Percentiles rank a stretch among this genome's conserved stretches.
These are phyloP conservation scores for Nakazawaea peltata DNA, from an alignment of 805 yeast genomes.

Conservation along the genomic window DNA sequence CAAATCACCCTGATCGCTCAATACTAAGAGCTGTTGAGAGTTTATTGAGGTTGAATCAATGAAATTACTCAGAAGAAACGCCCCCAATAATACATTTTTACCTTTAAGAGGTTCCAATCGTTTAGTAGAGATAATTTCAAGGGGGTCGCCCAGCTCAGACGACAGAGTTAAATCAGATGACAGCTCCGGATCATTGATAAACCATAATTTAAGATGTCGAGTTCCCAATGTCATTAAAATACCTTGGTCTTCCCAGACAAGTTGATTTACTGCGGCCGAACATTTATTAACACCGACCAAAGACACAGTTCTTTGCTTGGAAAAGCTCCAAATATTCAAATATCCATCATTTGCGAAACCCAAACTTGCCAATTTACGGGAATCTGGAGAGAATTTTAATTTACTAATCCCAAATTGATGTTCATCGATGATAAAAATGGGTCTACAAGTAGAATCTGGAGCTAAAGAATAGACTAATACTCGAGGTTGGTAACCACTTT, in stretches of 20 bases:
- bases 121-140: too few relatives aligned
- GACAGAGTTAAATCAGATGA: constrained; percentile 1
- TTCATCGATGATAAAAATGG: constrained; percentile 47
- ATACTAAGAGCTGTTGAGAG: constrained; percentile 27
- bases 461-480: constrained; percentile 53
- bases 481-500: constrained; percentile 62
- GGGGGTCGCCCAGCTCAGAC: too few relatives aligned
- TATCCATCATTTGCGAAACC: constrained; percentile 69
- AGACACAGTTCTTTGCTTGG: constrained; percentile 17
- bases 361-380: constrained; percentile 46
- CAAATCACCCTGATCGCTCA: constrained; percentile 26
- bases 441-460: constrained; percentile 34
- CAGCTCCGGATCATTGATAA: constrained; percentile 20
- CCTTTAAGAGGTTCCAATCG: constrained; percentile 37
- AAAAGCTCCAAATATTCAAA: constrained; percentile 47
- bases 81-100: constrained; percentile 49
- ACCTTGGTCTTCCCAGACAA: constrained; percentile 47
- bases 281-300: constrained; percentile 53
- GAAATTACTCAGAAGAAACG: constrained; percentile 40
- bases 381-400: constrained; percentile 51
- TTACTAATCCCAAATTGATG: constrained; percentile 59
- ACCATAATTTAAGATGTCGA: constrained; percentile 59
- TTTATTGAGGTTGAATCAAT: constrained; percentile 28
- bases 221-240: constrained; percentile 50
- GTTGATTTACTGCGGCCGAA: constrained; percentile 46